Percentiles rank a stretch among this genome's conserved stretches.
These are phyloP conservation scores for Schwanniomyces etchellsii DNA, from an alignment of 1,139 yeast species.

Conservation along the genomic window DNA sequence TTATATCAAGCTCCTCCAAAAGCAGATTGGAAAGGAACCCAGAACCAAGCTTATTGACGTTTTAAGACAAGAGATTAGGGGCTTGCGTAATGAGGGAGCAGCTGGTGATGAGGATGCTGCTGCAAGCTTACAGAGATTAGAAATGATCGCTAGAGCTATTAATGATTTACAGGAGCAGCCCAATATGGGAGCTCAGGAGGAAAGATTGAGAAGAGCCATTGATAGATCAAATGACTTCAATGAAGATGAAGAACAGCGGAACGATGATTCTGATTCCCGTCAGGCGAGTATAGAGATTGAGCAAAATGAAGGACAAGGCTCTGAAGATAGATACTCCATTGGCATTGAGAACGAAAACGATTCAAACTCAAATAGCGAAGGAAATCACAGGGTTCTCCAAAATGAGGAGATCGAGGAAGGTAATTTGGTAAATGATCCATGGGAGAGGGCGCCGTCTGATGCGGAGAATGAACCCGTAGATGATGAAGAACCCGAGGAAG, in stretches of 20 bases:
- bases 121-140: slow-evolving; percentile 20
- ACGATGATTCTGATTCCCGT: slow-evolving; percentile 5
- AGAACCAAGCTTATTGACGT: slow-evolving; percentile 36
- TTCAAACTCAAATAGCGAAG: slow-evolving; percentile 5
- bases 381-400: slow-evolving; percentile 2
- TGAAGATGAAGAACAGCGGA: slow-evolving; percentile 4
- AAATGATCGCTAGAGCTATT: slow-evolving; percentile 25
- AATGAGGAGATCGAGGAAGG: slow-evolving; percentile 2
- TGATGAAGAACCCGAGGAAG: slow-evolving; percentile 1
- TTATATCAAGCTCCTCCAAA: slow-evolving; percentile 48
- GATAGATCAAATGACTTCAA: slow-evolving; percentile 5
- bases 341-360: slow-evolving; percentile 3
- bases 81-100: slow-evolving; percentile 21
- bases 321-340: slow-evolving; percentile 1
- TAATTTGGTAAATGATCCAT: not conserved
- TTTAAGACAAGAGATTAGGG: slow-evolving; percentile 26
- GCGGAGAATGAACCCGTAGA: not conserved
- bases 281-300: slow-evolving; percentile 5
- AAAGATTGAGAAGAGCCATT: slow-evolving; percentile 16
- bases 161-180: slow-evolving; percentile 23
- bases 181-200: slow-evolving; percentile 12
- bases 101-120: slow-evolving; percentile 19
- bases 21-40: slow-evolving; percentile 55
- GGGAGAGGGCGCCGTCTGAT: not conserved
- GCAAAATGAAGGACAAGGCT: slow-evolving; percentile 2